Conservation (phyloP, 2,329 filamentous ascomycete species). For the Colletotrichum lindemuthianum region DNA sequence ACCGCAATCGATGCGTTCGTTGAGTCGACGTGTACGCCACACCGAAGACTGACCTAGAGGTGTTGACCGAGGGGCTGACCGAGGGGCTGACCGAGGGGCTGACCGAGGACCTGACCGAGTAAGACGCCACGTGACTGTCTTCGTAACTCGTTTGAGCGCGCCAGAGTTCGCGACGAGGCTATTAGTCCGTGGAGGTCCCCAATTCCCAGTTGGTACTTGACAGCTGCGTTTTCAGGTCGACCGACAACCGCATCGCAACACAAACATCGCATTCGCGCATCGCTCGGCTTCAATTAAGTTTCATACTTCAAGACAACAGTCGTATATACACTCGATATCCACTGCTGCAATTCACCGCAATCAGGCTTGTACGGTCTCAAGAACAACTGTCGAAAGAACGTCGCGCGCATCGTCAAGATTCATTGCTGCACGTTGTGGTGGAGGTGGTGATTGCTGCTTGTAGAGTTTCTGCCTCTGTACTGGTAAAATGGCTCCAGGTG, state of each 20-base stretch:
- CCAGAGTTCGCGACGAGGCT: conserved; percentile 28
- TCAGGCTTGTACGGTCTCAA: neutral
- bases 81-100: neutral
- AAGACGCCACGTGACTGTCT: neutral
- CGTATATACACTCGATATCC: neutral
- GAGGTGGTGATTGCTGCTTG: neutral
- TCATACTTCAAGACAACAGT: neutral
- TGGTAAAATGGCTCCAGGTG: conserved; percentile 52
- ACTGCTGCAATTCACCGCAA: neutral
- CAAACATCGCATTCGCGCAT: conserved; percentile 10
- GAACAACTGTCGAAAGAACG: neutral
- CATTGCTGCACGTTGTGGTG: too few relatives aligned
- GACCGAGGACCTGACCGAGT: neutral
- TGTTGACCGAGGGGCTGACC: neutral
- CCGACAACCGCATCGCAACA: neutral
- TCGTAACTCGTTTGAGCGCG: neutral
- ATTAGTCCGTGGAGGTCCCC: too few relatives aligned
- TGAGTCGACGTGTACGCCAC: too few relatives aligned
- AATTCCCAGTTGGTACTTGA: conserved; percentile 9
- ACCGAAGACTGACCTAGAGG: too few relatives aligned
- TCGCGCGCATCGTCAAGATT: conserved; percentile 16
- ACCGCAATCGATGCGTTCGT: too few relatives aligned
- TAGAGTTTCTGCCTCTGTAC: neutral
- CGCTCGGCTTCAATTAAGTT: neutral
- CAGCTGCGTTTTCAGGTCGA: conserved; percentile 13